Conservation (phyloP, 192 early-diverging fungal species). For the Entomortierella beljakovae region DNA sequence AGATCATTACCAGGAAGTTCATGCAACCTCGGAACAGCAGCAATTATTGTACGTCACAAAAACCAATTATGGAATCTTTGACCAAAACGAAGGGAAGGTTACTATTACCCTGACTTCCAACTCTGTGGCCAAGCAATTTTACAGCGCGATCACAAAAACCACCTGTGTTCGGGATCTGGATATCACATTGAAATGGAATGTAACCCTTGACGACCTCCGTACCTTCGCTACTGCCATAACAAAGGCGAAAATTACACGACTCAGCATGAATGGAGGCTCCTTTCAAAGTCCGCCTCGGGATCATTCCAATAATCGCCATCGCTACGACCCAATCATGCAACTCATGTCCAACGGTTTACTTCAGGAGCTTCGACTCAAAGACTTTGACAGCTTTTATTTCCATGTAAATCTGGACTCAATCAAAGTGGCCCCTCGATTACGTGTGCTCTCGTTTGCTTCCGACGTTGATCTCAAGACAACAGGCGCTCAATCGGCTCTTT, state of each 20-base stretch:
- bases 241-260: neutral
- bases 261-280: neutral
- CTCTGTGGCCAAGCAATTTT: conserved; percentile 10
- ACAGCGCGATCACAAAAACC: conserved; percentile 5
- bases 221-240: neutral
- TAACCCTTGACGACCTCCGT: conserved; percentile 4
- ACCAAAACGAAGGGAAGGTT: neutral
- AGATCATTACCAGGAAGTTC: conserved; percentile 8
- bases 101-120: neutral
- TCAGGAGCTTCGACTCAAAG: neutral
- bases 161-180: neutral
- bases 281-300: conserved; percentile 4
- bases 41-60: neutral
- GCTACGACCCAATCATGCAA: conserved; percentile 15
- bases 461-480: neutral
- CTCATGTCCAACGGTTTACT: conserved; percentile 1
- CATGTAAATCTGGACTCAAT: neutral
- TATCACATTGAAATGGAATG: conserved; percentile 13
- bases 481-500: neutral
- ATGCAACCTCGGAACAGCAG: neutral
- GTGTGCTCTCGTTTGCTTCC: neutral
- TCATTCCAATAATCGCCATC: neutral
- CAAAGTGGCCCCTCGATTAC: conserved; percentile 3
- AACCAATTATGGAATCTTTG: conserved; percentile 2
- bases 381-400: conserved; percentile 2